A percentile compares a stretch with the other conserved stretches of the same genome.
phyloP scores from a whole-genome alignment of 306 rosid genomes.

The Dryas octopetala region DNA sequence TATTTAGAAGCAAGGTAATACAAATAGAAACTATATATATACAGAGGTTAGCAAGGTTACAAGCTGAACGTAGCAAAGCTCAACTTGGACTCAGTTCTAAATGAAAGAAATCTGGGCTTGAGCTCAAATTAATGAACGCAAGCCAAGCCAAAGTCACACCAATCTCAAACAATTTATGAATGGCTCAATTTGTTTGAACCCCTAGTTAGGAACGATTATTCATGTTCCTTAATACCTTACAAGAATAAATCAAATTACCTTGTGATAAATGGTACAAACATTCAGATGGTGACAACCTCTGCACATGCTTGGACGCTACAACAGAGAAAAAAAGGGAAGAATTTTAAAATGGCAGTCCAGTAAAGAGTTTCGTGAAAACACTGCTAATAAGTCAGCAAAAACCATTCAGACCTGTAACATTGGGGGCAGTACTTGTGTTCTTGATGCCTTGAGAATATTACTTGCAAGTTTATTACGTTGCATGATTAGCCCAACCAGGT shows the following conservation, averaged over 20 bases:
- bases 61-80: background rate
- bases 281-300: conserved; percentile 90
- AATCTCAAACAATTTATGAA: background rate
- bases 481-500: conserved; percentile 84
- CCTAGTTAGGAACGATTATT: background rate
- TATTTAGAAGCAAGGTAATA: too few species aligned
- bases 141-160: background rate
- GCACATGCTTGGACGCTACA: conserved; percentile 70
- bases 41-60: background rate
- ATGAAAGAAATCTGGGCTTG: background rate
- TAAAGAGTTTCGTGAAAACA: conserved; percentile 17
- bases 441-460: conserved; percentile 73
- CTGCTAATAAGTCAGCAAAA: conserved; percentile 24
- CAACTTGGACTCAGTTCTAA: background rate
- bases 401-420: conserved; percentile 56
- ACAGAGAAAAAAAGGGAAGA: conserved; percentile 27
- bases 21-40: too few species aligned
- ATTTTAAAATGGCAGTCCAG: conserved; percentile 14
- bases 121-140: background rate
- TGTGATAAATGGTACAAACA: conserved; percentile 82
- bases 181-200: background rate
- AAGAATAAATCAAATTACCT: conserved; percentile 51
- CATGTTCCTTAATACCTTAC: conserved; percentile 5
- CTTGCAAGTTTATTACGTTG: conserved; percentile 87
- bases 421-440: conserved; percentile 70